Evolutionary conservation across 2,329 filamentous ascomycete species (phyloP), one percentile per base, ranked within the genome.

Genomic region (Epichloe baconii): DNA sequence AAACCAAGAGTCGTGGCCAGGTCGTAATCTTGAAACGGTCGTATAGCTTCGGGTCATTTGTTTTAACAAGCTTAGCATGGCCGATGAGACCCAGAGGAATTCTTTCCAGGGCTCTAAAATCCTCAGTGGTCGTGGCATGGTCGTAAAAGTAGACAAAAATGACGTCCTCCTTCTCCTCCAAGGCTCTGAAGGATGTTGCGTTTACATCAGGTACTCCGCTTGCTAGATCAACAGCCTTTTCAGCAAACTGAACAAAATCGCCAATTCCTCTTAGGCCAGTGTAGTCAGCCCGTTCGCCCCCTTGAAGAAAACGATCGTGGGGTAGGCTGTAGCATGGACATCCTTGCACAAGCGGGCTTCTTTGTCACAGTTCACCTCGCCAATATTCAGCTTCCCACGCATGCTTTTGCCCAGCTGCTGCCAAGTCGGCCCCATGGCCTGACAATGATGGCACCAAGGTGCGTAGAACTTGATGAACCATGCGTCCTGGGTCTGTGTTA

Each of bases 381-480:
- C 93, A 61, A 98, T 76, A 63, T 97, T 96, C 53, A 98, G 79
- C 57, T 80, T 83, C 43, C 85, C 86, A 67, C 89, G 81, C 87
- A 96, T 93, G 62, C 91, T 88, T 64, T 90, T 89, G 44, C 86
- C 86, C 68, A 98, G 80, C 61, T 91, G 86, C 55, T 82, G 74
- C 93, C 93, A 98, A 56, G 82, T 89, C 3, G 93, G 86, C 37
- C 86, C 88, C 77, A 98, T 82, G 38, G 87, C 87, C 69, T 95
- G 87, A 68, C 94, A 98, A 69, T 98, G 93, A 59, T 83, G 82
- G 67, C 93, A 98, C 93, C 91, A 97, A 5, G 93, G 94, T 17
- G 88, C 90, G 66, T 96, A 97, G 66, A 98, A 97, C 68, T 98
- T 98, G 75, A 98, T 82, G 64, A 98, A 96, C 93, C 93, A 98